phyloP scores from a whole-genome alignment of 495 filamentous ascomycete genomes.

The Tetracladium setigerum region DNA sequence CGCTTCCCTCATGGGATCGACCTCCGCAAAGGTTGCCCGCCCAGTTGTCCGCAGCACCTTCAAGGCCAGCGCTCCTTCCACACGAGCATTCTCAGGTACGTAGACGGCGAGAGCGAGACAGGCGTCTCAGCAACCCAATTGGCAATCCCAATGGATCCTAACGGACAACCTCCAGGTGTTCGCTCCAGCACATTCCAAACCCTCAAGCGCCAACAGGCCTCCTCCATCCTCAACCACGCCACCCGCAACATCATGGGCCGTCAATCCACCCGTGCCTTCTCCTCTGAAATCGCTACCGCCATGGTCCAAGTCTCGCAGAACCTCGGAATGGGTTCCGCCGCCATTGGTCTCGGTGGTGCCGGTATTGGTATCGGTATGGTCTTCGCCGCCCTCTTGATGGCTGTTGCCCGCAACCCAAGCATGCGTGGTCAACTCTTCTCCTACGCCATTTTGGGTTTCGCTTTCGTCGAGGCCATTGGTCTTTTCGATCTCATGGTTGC shows the following conservation, averaged over 20 bases:
- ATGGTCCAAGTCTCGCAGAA: slow-evolving; percentile 85
- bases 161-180: too few species aligned
- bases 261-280: slow-evolving; percentile 62
- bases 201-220: slow-evolving; percentile 60
- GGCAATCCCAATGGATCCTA: too few species aligned
- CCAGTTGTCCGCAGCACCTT: slow-evolving; percentile 55
- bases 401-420: slow-evolving; percentile 81
- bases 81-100: slow-evolving; percentile 60
- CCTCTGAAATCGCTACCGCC: slow-evolving; percentile 73
- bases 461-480: slow-evolving; percentile 90
- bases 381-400: slow-evolving; percentile 77
- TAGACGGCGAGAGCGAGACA: slow-evolving; percentile 16
- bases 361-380: slow-evolving; percentile 91
- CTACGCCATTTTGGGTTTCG: slow-evolving; percentile 90
- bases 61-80: slow-evolving; percentile 41
- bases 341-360: slow-evolving; percentile 84
- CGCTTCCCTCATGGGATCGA: slow-evolving; percentile 62
- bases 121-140: slow-evolving; percentile 24
- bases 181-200: slow-evolving; percentile 48
- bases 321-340: slow-evolving; percentile 76
- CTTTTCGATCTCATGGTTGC: slow-evolving; percentile 92
- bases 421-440: slow-evolving; percentile 88
- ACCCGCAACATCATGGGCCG: slow-evolving; percentile 57
- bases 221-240: slow-evolving; percentile 56
- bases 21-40: slow-evolving; percentile 57